A percentile compares a stretch with the other conserved stretches of the same genome.
Conservation (phyloP, 106 monocot species). For the Iris macrosiphon region DNA sequence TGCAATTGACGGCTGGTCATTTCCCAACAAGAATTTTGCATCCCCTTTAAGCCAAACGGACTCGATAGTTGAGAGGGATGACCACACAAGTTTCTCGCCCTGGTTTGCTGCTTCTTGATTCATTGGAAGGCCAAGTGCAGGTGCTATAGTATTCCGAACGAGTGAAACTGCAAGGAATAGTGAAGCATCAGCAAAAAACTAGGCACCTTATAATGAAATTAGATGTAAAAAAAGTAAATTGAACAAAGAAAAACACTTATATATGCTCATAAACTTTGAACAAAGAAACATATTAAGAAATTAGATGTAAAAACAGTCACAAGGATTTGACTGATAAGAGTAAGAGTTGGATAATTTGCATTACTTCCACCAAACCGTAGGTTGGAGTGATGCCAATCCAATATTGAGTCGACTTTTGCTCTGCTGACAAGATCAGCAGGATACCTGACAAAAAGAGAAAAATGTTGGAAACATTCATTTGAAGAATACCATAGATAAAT, state of each 20-base stretch:
- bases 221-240: too few species aligned
- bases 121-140: constrained; percentile 8
- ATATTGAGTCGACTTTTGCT: constrained; percentile 71
- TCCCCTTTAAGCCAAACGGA: constrained; percentile 66
- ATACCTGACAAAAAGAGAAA: constrained; percentile 54
- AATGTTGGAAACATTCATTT: too few species aligned
- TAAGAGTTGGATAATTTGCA: constrained; percentile 2
- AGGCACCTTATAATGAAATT: too few species aligned
- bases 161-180: constrained; percentile 41
- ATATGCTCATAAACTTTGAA: too few species aligned
- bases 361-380: constrained; percentile 60
- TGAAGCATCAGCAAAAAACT: too few species aligned
- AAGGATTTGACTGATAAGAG: too few species aligned
- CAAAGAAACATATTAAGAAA: too few species aligned
- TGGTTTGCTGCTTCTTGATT: too few species aligned
- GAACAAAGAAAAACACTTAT: too few species aligned
- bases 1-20: constrained; percentile 69
- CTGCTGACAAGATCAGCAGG: constrained; percentile 56
- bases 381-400: constrained; percentile 96
- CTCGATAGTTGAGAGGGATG: constrained; percentile 4
- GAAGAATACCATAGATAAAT: too few species aligned
- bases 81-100: constrained; percentile 1
- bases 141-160: constrained; percentile 43
- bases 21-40: constrained; percentile 64
- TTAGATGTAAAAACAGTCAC: too few species aligned